Evolutionary conservation across 257 asterid genomes (phyloP).

Genomic region (Ajuga chamaepitys): DNA sequence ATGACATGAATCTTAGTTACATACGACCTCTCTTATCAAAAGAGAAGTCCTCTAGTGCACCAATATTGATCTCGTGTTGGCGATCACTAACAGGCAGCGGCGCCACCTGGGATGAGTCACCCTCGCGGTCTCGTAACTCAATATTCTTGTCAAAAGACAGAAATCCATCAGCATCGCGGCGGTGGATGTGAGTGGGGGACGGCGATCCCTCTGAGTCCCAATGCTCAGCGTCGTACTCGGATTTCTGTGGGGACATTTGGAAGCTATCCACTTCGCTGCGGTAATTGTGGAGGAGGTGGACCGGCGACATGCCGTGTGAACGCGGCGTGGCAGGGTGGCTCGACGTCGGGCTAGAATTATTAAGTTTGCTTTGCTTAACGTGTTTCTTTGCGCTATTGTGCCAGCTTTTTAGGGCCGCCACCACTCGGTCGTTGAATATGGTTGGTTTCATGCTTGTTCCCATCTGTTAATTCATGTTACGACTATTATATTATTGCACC

Average conservation of each 20-base stretch:
- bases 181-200: slow-evolving; percentile 34
- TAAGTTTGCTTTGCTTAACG: slow-evolving; percentile 47
- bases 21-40: slow-evolving; percentile 24
- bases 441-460: slow-evolving; percentile 81
- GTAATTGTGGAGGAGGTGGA: slow-evolving; percentile 55
- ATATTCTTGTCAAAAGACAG: slow-evolving; percentile 15
- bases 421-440: slow-evolving; percentile 70
- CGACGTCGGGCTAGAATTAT: slow-evolving; percentile 29
- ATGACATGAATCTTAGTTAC: neutral
- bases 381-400: slow-evolving; percentile 76
- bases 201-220: slow-evolving; percentile 40
- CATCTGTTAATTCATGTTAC: slow-evolving; percentile 52
- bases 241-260: slow-evolving; percentile 29
- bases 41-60: slow-evolving; percentile 28
- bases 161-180: neutral
- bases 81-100: slow-evolving; percentile 18
- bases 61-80: slow-evolving; percentile 22
- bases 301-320: slow-evolving; percentile 50
- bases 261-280: slow-evolving; percentile 37
- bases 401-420: slow-evolving; percentile 63
- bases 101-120: slow-evolving; percentile 24
- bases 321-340: slow-evolving; percentile 59
- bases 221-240: slow-evolving; percentile 15
- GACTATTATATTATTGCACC: too few species aligned
- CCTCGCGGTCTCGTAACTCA: slow-evolving; percentile 21